phyloP scores from a whole-genome alignment of 148 eudicot genomes.

The Hydrangea macrophylla region DNA sequence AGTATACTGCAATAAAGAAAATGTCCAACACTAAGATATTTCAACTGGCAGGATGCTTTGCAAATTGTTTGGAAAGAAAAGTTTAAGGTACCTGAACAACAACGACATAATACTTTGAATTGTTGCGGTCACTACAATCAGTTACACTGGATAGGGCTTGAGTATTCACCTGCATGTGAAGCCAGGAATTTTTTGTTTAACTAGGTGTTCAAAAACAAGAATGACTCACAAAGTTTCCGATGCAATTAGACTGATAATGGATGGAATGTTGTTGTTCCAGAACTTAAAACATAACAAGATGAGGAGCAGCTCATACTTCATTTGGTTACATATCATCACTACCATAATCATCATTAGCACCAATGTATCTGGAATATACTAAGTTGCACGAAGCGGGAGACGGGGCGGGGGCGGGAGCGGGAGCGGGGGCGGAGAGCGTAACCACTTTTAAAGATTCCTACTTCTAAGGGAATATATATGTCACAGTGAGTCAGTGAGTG shows the following conservation, averaged over 20 bases:
- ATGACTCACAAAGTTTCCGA: not conserved
- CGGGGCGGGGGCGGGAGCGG: too few relatives aligned
- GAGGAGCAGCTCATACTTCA: not conserved
- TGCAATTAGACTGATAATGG: not conserved
- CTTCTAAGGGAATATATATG: not conserved
- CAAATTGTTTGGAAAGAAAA: not conserved
- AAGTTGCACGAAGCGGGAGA: too few relatives aligned
- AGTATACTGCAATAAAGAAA: conserved; percentile 59
- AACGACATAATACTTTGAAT: conserved; percentile 92
- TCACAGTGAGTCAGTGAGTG: not conserved
- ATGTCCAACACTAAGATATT: not conserved
- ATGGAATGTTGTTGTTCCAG: conserved; percentile 1
- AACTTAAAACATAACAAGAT: not conserved
- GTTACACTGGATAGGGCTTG: conserved; percentile 76
- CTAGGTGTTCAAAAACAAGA: not conserved
- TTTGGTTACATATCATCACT: too few relatives aligned
- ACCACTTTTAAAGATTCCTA: too few relatives aligned
- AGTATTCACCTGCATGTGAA: conserved; percentile 68
- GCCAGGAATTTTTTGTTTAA: conserved; percentile 5
- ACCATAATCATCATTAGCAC: not conserved
- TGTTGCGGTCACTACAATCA: conserved; percentile 74
- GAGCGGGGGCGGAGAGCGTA: too few relatives aligned
- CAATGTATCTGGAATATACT: too few relatives aligned
- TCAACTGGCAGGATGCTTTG: not conserved
- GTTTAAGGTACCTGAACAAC: conserved; percentile 72